Evolutionary conservation across 1,284 basidiomycete genomes (phyloP).

Genomic region (Ceratobasidium papillatum): DNA sequence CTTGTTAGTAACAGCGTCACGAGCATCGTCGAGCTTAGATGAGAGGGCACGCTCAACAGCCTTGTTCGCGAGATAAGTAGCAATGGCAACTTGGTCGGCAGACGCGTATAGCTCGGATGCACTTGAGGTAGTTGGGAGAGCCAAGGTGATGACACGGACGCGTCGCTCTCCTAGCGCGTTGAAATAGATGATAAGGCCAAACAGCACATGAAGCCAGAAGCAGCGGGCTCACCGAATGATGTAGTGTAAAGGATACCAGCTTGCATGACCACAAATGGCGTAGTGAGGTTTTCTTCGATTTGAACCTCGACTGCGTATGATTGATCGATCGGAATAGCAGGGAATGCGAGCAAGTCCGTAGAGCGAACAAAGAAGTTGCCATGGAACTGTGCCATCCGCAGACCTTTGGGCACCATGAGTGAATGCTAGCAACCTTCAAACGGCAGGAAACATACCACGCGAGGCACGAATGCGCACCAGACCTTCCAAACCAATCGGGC

Average conservation of each 20-base stretch:
- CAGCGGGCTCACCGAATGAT: conserved; percentile 76
- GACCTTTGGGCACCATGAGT: conserved; percentile 58
- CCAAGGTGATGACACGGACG: conserved; percentile 94
- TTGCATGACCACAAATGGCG: conserved; percentile 95
- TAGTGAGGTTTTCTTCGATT: conserved; percentile 94
- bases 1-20: conserved; percentile 91
- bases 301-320: conserved; percentile 97
- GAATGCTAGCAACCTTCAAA: background rate
- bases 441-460: conserved; percentile 63
- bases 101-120: conserved; percentile 95
- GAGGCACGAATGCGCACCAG: conserved; percentile 98
- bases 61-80: conserved; percentile 92
- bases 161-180: conserved; percentile 78
- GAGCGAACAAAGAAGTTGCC: conserved; percentile 99
- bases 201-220: background rate
- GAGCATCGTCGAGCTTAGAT: conserved; percentile 91
- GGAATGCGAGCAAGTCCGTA: conserved; percentile 95
- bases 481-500: conserved; percentile 96
- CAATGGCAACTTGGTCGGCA: conserved; percentile 93
- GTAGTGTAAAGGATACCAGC: conserved; percentile 97
- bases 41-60: conserved; percentile 93
- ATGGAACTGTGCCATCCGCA: conserved; percentile 98
- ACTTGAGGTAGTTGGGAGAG: conserved; percentile 91
- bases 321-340: conserved; percentile 95
- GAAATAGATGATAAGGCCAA: background rate